A percentile compares a stretch with the other conserved stretches of the same genome.
These are phyloP conservation scores for Misopates orontium DNA, from an alignment of 257 asterid species.

Conservation along the genomic window DNA sequence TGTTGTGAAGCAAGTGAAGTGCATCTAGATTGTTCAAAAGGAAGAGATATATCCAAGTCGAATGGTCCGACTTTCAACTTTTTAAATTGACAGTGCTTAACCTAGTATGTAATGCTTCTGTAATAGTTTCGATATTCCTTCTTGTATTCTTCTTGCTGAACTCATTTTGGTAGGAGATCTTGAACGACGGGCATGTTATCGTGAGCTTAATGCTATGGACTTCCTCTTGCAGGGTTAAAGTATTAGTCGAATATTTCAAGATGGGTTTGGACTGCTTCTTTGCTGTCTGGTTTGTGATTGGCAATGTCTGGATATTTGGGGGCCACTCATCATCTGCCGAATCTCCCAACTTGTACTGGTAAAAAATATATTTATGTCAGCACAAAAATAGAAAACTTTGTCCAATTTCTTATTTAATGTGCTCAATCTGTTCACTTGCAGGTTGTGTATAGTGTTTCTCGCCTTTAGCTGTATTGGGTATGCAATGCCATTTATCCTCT, in stretches of 20 bases:
- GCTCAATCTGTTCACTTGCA: conserved; percentile 34
- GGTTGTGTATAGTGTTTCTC: conserved; percentile 92
- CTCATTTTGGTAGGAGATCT: background rate
- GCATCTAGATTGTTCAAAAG: conserved; percentile 1
- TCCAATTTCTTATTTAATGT: background rate
- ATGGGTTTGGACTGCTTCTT: conserved; percentile 96
- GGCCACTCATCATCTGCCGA: conserved; percentile 81
- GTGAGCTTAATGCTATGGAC: conserved; percentile 27
- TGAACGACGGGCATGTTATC: conserved; percentile 3
- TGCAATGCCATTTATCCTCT: conserved; percentile 95
- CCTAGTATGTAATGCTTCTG: no score
- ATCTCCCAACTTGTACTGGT: conserved; percentile 95
- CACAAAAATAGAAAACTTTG: background rate
- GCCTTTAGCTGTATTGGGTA: conserved; percentile 91
- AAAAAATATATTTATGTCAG: conserved; percentile 7
- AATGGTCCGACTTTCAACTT: no score
- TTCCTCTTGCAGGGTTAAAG: conserved; percentile 63
- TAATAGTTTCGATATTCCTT: no score
- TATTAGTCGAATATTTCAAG: conserved; percentile 73
- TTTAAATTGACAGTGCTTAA: no score
- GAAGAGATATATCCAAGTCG: background rate
- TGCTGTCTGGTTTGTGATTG: conserved; percentile 97
- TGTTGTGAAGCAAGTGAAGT: background rate
- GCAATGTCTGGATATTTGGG: conserved; percentile 94
- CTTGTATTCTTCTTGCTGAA: background rate